These are phyloP conservation scores for Ceratocystis albifundus DNA, from an alignment of 2,329 filamentous ascomycete genomes.

Conservation along the genomic window DNA sequence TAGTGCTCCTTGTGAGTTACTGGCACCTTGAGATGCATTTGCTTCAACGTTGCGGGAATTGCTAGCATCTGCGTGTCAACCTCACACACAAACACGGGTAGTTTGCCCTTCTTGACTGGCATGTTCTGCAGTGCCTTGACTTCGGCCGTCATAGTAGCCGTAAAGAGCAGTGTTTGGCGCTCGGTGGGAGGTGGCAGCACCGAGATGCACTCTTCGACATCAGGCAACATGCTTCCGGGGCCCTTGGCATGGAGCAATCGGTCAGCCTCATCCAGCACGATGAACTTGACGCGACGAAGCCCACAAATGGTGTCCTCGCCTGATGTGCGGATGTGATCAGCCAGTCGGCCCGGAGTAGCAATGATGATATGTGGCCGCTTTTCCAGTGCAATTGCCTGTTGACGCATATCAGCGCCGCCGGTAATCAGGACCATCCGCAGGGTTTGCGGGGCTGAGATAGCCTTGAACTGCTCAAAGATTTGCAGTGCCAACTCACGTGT, in stretches of 20 bases:
- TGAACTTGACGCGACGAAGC: conserved; percentile 64
- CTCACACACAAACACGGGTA: conserved; percentile 79
- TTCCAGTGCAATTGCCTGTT: conserved; percentile 74
- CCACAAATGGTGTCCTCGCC: conserved; percentile 83
- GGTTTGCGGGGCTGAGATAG: conserved; percentile 75
- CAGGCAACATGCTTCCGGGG: conserved; percentile 81
- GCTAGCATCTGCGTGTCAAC: conserved; percentile 64
- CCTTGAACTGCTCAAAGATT: conserved; percentile 92
- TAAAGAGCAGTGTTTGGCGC: conserved; percentile 92
- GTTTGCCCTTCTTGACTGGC: conserved; percentile 55
- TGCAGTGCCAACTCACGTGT: conserved; percentile 87
- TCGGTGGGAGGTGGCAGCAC: conserved; percentile 64
- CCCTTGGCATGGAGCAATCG: conserved; percentile 63
- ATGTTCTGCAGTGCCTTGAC: conserved; percentile 75
- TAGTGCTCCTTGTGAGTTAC: conserved; percentile 93
- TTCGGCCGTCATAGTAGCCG: conserved; percentile 86
- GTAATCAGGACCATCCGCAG: conserved; percentile 85
- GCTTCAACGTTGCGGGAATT: conserved; percentile 67
- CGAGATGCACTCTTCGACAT: conserved; percentile 77
- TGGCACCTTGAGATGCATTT: conserved; percentile 78
- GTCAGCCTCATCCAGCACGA: conserved; percentile 94
- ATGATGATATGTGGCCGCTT: conserved; percentile 83
- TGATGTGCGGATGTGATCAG: conserved; percentile 84
- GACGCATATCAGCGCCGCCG: conserved; percentile 82
- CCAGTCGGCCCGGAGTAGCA: conserved; percentile 82